A percentile compares a stretch with the other conserved stretches of the same genome.
phyloP scores from a whole-genome alignment of 192 early-diverging fungal species.

The Piromyces sp. region DNA sequence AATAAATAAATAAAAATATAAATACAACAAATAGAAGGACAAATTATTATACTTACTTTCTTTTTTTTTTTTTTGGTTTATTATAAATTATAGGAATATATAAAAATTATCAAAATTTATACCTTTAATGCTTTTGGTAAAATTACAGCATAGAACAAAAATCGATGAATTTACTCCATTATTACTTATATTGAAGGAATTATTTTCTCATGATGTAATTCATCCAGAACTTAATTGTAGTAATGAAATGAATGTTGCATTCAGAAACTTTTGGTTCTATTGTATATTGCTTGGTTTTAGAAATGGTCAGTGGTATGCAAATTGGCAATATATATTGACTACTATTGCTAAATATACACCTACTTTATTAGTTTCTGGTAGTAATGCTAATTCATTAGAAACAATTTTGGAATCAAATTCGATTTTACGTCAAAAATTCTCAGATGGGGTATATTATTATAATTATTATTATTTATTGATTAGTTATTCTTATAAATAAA shows the following conservation, averaged over 20 bases:
- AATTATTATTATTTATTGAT: conserved; percentile 1
- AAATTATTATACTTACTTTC: no score
- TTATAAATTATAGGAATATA: no score
- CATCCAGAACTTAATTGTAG: conserved; percentile 30
- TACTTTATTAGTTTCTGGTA: conserved; percentile 45
- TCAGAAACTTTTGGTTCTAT: conserved; percentile 86
- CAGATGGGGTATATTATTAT: conserved; percentile 17
- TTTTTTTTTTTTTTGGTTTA: no score
- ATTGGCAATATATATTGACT: conserved; percentile 50
- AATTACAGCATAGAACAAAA: conserved; percentile 20
- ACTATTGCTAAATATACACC: conserved; percentile 73
- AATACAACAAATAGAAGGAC: no score
- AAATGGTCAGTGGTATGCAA: conserved; percentile 52
- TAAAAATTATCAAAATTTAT: no score
- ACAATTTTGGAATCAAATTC: conserved; percentile 76
- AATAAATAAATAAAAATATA: no score
- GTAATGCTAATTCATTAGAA: conserved; percentile 57
- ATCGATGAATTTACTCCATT: conserved; percentile 1
- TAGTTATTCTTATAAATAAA: not conserved
- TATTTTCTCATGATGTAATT: not conserved
- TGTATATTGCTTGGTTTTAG: conserved; percentile 60
- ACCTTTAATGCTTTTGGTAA: no score
- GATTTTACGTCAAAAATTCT: conserved; percentile 42
- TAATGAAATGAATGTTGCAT: conserved; percentile 14
- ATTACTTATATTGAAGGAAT: not conserved